Conservation (phyloP, 179 eudicot genomes). For the Vitellaria paradoxa region DNA sequence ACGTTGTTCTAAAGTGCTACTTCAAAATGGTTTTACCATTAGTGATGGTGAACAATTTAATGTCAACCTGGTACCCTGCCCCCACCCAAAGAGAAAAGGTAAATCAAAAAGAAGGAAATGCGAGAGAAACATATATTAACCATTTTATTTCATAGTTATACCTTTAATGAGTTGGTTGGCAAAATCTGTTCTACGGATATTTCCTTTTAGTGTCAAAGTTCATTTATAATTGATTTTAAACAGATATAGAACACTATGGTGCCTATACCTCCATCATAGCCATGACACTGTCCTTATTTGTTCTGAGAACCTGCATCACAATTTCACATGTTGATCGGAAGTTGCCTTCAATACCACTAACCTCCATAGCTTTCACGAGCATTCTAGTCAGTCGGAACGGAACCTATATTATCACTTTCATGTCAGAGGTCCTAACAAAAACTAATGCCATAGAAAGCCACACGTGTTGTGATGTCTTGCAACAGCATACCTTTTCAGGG, state of each 20-base stretch:
- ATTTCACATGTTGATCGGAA: constrained; percentile 98
- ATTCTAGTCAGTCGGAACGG: constrained; percentile 98
- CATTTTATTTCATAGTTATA: background rate
- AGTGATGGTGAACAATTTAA: background rate
- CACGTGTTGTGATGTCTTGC: background rate
- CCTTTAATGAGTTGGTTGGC: background rate
- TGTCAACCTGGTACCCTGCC: background rate
- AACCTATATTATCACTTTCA: constrained; percentile 46
- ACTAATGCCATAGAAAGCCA: background rate
- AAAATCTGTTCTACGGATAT: background rate
- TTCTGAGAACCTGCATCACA: constrained; percentile 97
- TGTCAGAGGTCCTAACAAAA: constrained; percentile 6
- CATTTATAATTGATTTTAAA: background rate
- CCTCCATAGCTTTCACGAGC: constrained; percentile 99
- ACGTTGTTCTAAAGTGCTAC: background rate
- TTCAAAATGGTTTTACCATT: background rate
- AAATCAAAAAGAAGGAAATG: no score
- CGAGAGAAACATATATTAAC: background rate
- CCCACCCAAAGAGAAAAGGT: background rate
- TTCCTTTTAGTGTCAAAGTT: no score
- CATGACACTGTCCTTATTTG: constrained; percentile 97
- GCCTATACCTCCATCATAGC: constrained; percentile 98
- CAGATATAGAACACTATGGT: background rate
- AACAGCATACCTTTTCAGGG: constrained; percentile 70
- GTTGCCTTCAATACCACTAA: constrained; percentile 97